Base-by-base conservation (phyloP, 257 asterid genomes). In the Capsicum pubescens region DNA sequence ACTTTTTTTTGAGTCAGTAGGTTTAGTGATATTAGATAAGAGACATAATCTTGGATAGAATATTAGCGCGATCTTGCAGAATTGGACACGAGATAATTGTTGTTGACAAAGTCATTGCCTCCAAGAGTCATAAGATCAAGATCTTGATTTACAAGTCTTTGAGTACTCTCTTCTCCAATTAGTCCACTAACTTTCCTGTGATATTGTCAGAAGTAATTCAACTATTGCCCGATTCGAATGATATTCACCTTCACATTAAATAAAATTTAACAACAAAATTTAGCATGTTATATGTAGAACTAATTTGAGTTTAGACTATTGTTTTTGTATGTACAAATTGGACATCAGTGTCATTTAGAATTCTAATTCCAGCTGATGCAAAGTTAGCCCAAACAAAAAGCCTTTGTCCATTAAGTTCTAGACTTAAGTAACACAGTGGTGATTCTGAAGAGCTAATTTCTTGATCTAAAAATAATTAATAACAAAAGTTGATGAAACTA, bases 91-190 rank as follows among this genome's bases (percentile, higher is more conserved):
- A 95, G 84, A 59, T 82, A 95, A 69, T 95, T 94, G 79, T 95
- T 95, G 89, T 95, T 95, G 36, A 95, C 98, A 76, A 95, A 95
- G 79, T 95, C 99, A 70, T 95, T 95, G 69, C 99, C 98, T 50
- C 99, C 99, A 80, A 94, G 56, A 7, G 98, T 92, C 6, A 95
- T 92, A 81, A 95, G 95, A 70, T 91, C 95, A 46, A 95, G 87
- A 68, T 97, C 92, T 54, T 88, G 86, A 82, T 87, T 88, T 17
- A 95, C 91, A 2, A 93, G 92, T 17, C 83, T 83, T 50, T 89
- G 86, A 0, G 97, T 36, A 77, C 87, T 86, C 15, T 9, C 87
- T 3, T 70, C 79, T 72, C 99, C 99, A 4, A 94, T 89, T 39
- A 93, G 26, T 8, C 86, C 86, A 59, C 91, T 85, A 46, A 94